Percentiles rank a stretch among this genome's conserved stretches.
These are phyloP conservation scores for Apostasia shenzhenica DNA, from an alignment of 106 monocot species.

Conservation along the genomic window DNA sequence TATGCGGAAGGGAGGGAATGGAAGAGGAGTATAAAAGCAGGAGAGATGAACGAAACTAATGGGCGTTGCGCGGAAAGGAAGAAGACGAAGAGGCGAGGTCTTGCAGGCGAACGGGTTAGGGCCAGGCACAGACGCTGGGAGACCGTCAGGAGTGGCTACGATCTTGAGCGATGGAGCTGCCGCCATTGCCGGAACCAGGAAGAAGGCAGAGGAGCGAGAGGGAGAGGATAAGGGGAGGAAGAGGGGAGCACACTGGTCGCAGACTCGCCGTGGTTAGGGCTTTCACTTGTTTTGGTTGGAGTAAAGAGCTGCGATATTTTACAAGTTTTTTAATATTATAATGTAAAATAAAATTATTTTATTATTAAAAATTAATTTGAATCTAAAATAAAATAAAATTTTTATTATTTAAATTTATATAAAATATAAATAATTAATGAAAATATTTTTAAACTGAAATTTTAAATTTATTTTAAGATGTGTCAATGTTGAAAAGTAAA, in stretches of 20 bases:
- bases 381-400: no score
- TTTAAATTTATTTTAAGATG: no score
- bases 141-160: constrained; percentile 5
- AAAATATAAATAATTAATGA: no score
- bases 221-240: constrained; percentile 3
- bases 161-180: background rate
- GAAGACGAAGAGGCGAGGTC: background rate
- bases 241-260: background rate
- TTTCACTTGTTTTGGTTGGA: no score
- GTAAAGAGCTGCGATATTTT: no score
- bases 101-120: constrained; percentile 3
- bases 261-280: no score
- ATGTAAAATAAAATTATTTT: no score
- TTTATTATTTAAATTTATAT: no score
- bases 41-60: background rate
- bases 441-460: no score
- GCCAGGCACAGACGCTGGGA: background rate
- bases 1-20: constrained; percentile 3
- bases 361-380: no score
- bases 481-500: no score
- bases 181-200: background rate
- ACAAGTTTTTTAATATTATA: no score
- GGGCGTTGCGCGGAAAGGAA: constrained; percentile 12
- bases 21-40: constrained; percentile 3
- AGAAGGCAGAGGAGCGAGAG: background rate